Evolutionary conservation across 1,139 yeast genomes (phyloP), one percentile per base, ranked within the genome.

Genomic region (Chernovozyma sophiae-reginae): DNA sequence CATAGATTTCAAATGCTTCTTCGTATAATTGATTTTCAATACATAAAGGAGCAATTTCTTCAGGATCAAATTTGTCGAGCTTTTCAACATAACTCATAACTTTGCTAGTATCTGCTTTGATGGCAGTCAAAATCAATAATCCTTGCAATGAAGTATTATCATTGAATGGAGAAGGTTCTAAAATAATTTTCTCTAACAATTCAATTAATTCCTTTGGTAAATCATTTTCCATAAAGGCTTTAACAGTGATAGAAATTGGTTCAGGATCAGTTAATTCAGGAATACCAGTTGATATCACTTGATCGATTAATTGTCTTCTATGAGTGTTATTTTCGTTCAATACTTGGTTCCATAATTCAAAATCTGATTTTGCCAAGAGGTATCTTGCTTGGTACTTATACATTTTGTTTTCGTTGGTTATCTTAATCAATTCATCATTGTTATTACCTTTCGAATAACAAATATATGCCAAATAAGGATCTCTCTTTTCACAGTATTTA

Each of bases 381-480:
- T 94, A 92, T 62, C 97, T 82, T 12, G 98, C 98, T 72, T 94
- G 98, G 64, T 92, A 92, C 65, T 94, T 94, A 74, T 86, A 92
- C 99, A 92, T 92, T 52, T 94, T 80, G 63, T 92, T 92, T 56
- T 94, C 98, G 58, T 92, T 92, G 49, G 98, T 92, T 60, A 92
- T 89, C 54, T 79, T 74, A 53, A 92, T 79, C 56, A 92, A 77
- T 62, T 92, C 98, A 43, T 74, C 82, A 60, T 92, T 96, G 54
- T 92, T 90, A 40, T 77, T 73, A 58, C 99, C 99, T 67, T 89
- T 90, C 46, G 95, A 95, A 62, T 92, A 92, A 38, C 96, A 95
- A 65, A 92, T 92, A 62, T 87, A 92, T 15, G 98, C 99, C 60
- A 92, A 74, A 68, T 87, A 92, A 43, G 99, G 99, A 57, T 92